phyloP scores from a whole-genome alignment of 2,329 filamentous ascomycete genomes.

The Paracamarosporium sp. region DNA sequence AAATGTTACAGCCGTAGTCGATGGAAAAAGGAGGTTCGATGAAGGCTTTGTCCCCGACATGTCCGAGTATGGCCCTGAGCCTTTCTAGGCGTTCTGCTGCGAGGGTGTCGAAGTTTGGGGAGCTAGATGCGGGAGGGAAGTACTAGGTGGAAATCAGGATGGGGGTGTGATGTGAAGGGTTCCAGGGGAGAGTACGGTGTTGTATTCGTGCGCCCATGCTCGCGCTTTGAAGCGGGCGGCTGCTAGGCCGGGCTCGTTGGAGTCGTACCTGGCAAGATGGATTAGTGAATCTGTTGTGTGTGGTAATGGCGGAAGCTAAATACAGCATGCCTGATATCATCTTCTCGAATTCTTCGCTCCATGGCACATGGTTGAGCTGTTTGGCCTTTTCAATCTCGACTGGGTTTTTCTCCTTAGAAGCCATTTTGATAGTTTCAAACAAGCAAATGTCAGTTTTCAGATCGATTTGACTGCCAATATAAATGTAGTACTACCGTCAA shows the following conservation, averaged over 20 bases:
- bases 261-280: slow-evolving; percentile 55
- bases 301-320: neutral
- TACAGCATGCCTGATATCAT: slow-evolving; percentile 71
- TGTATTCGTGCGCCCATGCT: slow-evolving; percentile 65
- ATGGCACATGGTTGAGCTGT: slow-evolving; percentile 59
- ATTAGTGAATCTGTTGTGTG: neutral
- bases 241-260: slow-evolving; percentile 57
- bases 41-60: slow-evolving; percentile 46
- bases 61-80: slow-evolving; percentile 40
- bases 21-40: slow-evolving; percentile 68
- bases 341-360: slow-evolving; percentile 67
- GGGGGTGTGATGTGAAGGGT: too few relatives aligned
- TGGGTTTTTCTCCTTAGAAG: slow-evolving; percentile 50
- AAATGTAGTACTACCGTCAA: too few relatives aligned
- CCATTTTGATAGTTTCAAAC: slow-evolving; percentile 34
- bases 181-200: slow-evolving; percentile 34
- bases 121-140: slow-evolving; percentile 28
- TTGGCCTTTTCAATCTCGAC: slow-evolving; percentile 55
- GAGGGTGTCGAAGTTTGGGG: slow-evolving; percentile 33
- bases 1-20: slow-evolving; percentile 72
- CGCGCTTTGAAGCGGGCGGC: slow-evolving; percentile 61
- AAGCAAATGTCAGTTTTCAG: too few relatives aligned
- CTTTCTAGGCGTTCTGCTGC: slow-evolving; percentile 29
- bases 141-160: slow-evolving; percentile 40
- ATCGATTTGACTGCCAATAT: too few relatives aligned